Evolutionary conservation across 2,329 filamentous ascomycete genomes (phyloP), one percentile per base, ranked within the genome.

Genomic region (Claviceps sp.): DNA sequence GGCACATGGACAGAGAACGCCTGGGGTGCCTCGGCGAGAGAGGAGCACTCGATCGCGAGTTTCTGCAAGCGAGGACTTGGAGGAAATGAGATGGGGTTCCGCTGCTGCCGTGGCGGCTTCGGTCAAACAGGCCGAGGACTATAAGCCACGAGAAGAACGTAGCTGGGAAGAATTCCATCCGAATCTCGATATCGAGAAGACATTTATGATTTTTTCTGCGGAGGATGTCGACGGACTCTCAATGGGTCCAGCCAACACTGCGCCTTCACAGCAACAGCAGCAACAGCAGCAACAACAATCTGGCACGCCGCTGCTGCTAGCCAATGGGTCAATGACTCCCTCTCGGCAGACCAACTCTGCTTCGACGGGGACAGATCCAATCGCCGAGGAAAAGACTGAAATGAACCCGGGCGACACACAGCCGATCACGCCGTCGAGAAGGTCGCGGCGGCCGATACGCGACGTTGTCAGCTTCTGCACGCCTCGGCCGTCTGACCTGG

Each of bases 101-200:
- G 89, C 85, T n/a, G 89, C 91, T 13, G 89, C 89, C 30, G 87
- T 90, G 24, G 88, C 90, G 49, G 89, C 89, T 5, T 85, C 87
- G 4, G 85, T 93, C 54, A 87, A 89, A 59, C 89, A 95, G 64
- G 90, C 83, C 61, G 93, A 97, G 72, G 90, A 91, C 49, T 97
- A 97, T 70, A 98, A 98, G 66, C 93, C 93, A 37, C 80, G 93
- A 62, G 93, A 98, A 70, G 93, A 98, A 71, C 83, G 91, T 56
- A 88, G 89, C 50, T 98, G 91, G 89, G 90, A 96, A 63, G 93
- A 98, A 65, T 97, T 97, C 58, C 93, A 98, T 67, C 89, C 89
- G 0, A 88, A 96, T 61, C 79, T 98, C 50, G 90, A 97, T 70
- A 89, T 96, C 48, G 89, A 95, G 52, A 78, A 78, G 13, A 80